phyloP scores from a whole-genome alignment of 345 rosid species.

The Linum lewisii region DNA sequence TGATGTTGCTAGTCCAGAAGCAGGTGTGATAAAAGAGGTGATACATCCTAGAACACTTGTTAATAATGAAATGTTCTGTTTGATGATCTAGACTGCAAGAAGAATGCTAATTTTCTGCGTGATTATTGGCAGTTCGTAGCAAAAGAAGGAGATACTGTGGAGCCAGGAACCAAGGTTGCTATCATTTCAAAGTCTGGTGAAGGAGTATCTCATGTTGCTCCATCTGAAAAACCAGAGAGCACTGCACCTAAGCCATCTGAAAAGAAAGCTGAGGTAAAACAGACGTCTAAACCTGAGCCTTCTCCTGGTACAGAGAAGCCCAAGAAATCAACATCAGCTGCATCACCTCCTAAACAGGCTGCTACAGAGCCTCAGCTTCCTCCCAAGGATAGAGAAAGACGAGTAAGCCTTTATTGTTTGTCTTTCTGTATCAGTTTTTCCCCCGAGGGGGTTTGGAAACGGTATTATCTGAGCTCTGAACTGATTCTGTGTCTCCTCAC shows the following conservation, averaged over 20 bases:
- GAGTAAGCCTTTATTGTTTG: slow-evolving; percentile 38
- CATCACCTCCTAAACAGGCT: slow-evolving; percentile 51
- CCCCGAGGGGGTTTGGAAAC: neutral
- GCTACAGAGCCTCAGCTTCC: slow-evolving; percentile 94
- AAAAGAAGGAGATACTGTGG: slow-evolving; percentile 96
- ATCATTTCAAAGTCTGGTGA: slow-evolving; percentile 80
- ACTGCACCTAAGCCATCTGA: slow-evolving; percentile 43
- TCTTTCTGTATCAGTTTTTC: neutral
- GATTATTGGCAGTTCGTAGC: slow-evolving; percentile 52
- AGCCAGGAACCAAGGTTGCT: slow-evolving; percentile 81
- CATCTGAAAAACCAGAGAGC: slow-evolving; percentile 52
- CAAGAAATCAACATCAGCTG: slow-evolving; percentile 27
- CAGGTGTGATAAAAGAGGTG: slow-evolving; percentile 78
- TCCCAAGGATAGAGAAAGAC: slow-evolving; percentile 95
- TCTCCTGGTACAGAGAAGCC: slow-evolving; percentile 35
- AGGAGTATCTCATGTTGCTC: slow-evolving; percentile 66
- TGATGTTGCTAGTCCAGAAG: slow-evolving; percentile 76
- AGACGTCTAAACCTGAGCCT: slow-evolving; percentile 40
- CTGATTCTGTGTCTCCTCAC: neutral
- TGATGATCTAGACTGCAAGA: neutral
- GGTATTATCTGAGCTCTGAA: neutral
- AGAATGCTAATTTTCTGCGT: neutral
- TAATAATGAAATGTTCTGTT: neutral
- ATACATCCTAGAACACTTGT: neutral
- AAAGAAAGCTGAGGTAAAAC: slow-evolving; percentile 30